Evolutionary conservation across 768 basidiomycete species (phyloP).

Genomic region (Boletus vinaceobasis): DNA sequence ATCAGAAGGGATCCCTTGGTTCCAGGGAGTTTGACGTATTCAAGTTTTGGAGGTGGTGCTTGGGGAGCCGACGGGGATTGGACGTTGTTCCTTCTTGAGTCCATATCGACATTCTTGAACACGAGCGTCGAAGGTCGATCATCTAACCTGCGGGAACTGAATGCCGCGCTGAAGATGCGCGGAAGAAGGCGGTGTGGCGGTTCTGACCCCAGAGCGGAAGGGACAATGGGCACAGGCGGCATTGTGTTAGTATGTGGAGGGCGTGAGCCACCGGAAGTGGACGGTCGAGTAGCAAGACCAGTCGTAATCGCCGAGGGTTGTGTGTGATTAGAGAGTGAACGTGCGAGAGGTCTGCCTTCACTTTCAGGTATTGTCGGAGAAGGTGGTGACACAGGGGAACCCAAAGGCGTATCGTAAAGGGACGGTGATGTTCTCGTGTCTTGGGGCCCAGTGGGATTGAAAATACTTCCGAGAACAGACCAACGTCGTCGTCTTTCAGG

Average conservation of each 20-base stretch:
- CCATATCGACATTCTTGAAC: constrained; percentile 39
- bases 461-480: constrained; percentile 61
- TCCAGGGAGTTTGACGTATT: constrained; percentile 89
- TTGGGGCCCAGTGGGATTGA: constrained; percentile 27
- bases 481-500: constrained; percentile 56
- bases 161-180: constrained; percentile 64
- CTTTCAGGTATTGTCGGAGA: constrained; percentile 20
- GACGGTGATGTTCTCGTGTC: constrained; percentile 29
- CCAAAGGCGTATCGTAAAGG: constrained; percentile 16
- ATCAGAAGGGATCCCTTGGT: constrained; percentile 83
- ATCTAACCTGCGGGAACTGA: constrained; percentile 56
- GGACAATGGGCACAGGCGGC: constrained; percentile 24
- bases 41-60: constrained; percentile 76
- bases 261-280: constrained; percentile 32
- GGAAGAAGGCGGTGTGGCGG: constrained; percentile 66
- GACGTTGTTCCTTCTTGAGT: constrained; percentile 34
- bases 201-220: constrained; percentile 30
- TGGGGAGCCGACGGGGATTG: constrained; percentile 40
- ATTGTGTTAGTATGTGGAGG: constrained; percentile 19
- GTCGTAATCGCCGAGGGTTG: constrained; percentile 13
- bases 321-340: constrained; percentile 26
- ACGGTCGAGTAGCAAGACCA: constrained; percentile 27
- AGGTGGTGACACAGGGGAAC: constrained; percentile 15
- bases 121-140: constrained; percentile 42
- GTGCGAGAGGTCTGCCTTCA: constrained; percentile 19